Percentiles rank a stretch among this genome's conserved stretches.
phyloP scores from a whole-genome alignment of 202 grass and related monocot species.

The Brachypodium distachyon region DNA sequence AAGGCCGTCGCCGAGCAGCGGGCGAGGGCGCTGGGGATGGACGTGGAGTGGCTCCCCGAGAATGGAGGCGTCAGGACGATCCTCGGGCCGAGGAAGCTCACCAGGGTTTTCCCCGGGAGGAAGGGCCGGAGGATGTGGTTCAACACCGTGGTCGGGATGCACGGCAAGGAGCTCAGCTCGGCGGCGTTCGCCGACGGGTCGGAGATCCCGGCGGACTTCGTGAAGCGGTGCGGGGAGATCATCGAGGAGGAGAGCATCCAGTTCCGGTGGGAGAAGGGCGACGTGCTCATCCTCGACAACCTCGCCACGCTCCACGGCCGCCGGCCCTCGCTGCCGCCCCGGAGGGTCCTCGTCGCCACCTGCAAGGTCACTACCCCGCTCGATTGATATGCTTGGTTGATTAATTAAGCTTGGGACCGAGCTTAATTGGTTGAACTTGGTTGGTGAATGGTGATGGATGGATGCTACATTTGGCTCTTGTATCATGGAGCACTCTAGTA shows the following conservation, averaged over 20 bases:
- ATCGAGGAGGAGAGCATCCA: conserved; percentile 79
- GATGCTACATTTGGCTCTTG: background rate
- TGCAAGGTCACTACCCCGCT: conserved; percentile 26
- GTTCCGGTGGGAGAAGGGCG: conserved; percentile 57
- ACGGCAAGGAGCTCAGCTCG: conserved; percentile 50
- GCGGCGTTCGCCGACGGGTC: conserved; percentile 35
- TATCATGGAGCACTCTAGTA: background rate
- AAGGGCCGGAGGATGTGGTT: conserved; percentile 49
- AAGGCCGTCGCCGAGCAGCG: conserved; percentile 41
- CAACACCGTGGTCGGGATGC: conserved; percentile 62
- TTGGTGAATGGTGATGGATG: background rate
- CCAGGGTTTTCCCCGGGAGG: conserved; percentile 33
- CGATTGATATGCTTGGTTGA: background rate
- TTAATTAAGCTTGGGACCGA: background rate
- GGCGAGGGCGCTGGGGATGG: conserved; percentile 42
- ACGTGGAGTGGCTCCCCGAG: conserved; percentile 45
- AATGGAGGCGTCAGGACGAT: conserved; percentile 28
- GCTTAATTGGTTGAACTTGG: background rate
- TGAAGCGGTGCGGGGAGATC: conserved; percentile 54
- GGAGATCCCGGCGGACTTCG: conserved; percentile 40
- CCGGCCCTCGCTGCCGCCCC: conserved; percentile 42
- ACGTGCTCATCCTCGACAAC: conserved; percentile 63
- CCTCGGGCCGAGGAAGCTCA: conserved; percentile 26
- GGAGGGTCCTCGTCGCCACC: conserved; percentile 63
- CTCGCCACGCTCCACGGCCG: conserved; percentile 50